Evolutionary conservation across 1,139 yeast species (phyloP).

Genomic region (Taphrina communis): DNA sequence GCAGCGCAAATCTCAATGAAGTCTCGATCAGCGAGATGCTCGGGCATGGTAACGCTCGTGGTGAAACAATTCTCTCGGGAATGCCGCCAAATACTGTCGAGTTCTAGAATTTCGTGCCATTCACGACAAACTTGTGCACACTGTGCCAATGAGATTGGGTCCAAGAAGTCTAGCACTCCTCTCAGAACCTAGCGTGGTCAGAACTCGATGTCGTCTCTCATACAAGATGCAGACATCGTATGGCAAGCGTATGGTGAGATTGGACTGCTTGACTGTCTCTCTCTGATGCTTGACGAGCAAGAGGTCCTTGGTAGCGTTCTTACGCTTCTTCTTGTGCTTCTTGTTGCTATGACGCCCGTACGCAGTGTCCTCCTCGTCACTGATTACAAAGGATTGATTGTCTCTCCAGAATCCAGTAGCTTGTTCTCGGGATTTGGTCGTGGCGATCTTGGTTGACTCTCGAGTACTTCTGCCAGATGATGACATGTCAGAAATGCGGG

Average conservation of each 20-base stretch:
- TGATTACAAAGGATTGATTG: neutral
- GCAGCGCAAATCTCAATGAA: slow-evolving; percentile 11
- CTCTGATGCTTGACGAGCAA: neutral
- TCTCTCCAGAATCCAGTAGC: slow-evolving; percentile 11
- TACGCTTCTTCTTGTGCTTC: neutral
- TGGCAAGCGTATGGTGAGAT: neutral
- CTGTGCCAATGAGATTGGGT: slow-evolving; percentile 5
- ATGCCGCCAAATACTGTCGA: neutral
- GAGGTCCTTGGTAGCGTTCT: neutral
- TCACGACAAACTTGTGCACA: slow-evolving; percentile 14
- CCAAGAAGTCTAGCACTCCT: slow-evolving; percentile 1
- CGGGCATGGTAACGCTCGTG: slow-evolving; percentile 2
- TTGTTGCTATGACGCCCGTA: neutral
- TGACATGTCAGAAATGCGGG: neutral
- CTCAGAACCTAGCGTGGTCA: neutral
- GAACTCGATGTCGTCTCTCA: neutral
- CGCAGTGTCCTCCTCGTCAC: slow-evolving; percentile 12
- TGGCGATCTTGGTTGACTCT: slow-evolving; percentile 1
- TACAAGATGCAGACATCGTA: neutral
- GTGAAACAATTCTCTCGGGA: slow-evolving; percentile 4
- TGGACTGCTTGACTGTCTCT: slow-evolving; percentile 8
- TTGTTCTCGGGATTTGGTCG: neutral
- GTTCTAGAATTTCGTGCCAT: neutral
- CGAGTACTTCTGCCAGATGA: slow-evolving; percentile 1
- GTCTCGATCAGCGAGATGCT: slow-evolving; percentile 4